Conservation (phyloP, 169 alveolate genomes). For the Eimeria falciformis region DNA sequence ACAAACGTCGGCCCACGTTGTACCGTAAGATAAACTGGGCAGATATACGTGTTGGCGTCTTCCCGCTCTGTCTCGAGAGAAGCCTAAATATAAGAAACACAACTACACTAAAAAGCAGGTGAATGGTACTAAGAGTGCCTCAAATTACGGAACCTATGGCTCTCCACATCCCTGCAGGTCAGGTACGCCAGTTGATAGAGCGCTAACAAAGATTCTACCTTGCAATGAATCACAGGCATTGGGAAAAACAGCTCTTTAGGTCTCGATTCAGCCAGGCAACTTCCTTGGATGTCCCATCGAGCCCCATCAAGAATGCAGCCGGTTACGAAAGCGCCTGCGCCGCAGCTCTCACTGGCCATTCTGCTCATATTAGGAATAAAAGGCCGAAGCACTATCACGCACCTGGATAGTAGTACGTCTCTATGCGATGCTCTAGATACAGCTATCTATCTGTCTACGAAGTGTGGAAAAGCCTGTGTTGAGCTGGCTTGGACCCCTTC, state of each 20-base stretch:
- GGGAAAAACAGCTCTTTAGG: conserved; percentile 96
- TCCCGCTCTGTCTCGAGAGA: conserved; percentile 83
- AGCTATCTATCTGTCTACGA: too few relatives aligned
- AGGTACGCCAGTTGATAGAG: too few relatives aligned
- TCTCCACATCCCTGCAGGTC: too few relatives aligned
- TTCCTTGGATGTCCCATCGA: conserved; percentile 88
- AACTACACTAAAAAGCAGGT: background rate
- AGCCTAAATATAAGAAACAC: conserved; percentile 61
- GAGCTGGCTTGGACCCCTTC: conserved; percentile 77
- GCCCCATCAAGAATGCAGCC: conserved; percentile 82
- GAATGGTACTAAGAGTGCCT: too few relatives aligned
- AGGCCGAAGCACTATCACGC: too few relatives aligned
- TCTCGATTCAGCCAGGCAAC: conserved; percentile 92
- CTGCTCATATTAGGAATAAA: background rate
- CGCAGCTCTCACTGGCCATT: too few relatives aligned
- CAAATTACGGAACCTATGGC: too few relatives aligned
- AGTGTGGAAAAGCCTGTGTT: too few relatives aligned
- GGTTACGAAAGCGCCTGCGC: conserved; percentile 75
- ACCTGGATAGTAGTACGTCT: too few relatives aligned
- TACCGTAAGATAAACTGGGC: conserved; percentile 96
- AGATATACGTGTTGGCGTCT: conserved; percentile 92
- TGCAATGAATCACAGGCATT: conserved; percentile 96
- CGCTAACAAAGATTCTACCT: too few relatives aligned
- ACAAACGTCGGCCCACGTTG: conserved; percentile 95
- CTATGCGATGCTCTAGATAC: too few relatives aligned